Evolutionary conservation across 176 grass and related monocot species (phyloP).

Genomic region (Puccinellia tenuiflora): DNA sequence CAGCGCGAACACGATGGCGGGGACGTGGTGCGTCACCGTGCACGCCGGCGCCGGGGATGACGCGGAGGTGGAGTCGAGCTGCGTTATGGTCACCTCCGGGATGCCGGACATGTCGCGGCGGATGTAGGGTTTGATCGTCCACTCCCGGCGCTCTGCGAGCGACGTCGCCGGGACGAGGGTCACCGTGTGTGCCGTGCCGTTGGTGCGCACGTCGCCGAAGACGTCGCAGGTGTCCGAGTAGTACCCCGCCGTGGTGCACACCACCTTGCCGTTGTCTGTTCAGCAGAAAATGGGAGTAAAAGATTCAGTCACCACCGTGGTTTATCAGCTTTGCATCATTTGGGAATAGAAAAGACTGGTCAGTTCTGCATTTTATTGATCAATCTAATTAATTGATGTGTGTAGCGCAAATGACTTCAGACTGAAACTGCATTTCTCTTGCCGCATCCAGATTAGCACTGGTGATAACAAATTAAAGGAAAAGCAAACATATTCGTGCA

Average conservation of each 20-base stretch:
- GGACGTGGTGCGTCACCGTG: conserved; percentile 35
- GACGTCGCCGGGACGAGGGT: conserved; percentile 26
- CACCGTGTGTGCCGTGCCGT: conserved; percentile 38
- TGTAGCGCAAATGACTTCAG: neutral
- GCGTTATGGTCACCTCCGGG: conserved; percentile 43
- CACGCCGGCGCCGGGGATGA: conserved; percentile 28
- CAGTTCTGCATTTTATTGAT: neutral
- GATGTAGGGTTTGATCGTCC: conserved; percentile 58
- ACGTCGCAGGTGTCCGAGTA: conserved; percentile 68
- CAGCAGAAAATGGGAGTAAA: neutral
- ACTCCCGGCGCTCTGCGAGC: conserved; percentile 15
- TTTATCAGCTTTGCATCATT: neutral
- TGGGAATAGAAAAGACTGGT: neutral
- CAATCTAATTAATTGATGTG: neutral
- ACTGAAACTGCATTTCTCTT: neutral
- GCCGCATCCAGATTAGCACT: neutral
- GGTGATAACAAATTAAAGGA: neutral
- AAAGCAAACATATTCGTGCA: neutral
- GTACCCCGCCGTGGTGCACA: conserved; percentile 34
- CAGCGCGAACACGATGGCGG: conserved; percentile 55
- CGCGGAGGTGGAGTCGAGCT: neutral
- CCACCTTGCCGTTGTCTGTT: conserved; percentile 32
- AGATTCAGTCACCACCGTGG: neutral
- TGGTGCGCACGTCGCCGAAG: conserved; percentile 61
- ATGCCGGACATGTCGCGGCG: conserved; percentile 39